Percentiles rank a stretch among this genome's conserved stretches.
phyloP scores from a whole-genome alignment of 495 filamentous ascomycete genomes.

The Lepidopterella palustris region DNA sequence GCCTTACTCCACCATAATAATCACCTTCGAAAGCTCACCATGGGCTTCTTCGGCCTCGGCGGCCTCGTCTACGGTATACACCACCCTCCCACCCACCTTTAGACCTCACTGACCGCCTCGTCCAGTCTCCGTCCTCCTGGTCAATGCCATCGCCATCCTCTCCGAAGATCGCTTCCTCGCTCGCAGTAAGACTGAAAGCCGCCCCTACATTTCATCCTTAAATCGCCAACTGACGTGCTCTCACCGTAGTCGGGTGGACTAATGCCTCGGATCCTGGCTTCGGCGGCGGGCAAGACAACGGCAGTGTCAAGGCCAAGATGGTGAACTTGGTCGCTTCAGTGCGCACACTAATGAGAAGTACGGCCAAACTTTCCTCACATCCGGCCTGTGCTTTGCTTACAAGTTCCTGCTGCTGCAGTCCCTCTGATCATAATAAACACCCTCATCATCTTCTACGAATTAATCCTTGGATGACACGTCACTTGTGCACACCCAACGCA shows the following conservation, averaged over 20 bases:
- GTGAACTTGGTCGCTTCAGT: constrained; percentile 87
- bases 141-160: constrained; percentile 90
- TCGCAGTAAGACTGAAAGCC: constrained; percentile 72
- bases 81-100: background rate
- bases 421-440: constrained; percentile 90
- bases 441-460: constrained; percentile 47
- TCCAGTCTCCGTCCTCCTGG: constrained; percentile 72
- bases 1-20: no score
- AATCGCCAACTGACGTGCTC: background rate
- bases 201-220: background rate
- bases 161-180: constrained; percentile 98
- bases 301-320: constrained; percentile 78
- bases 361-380: constrained; percentile 35
- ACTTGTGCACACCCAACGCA: no score
- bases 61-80: constrained; percentile 63
- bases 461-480: constrained; percentile 10
- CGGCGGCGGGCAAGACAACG: constrained; percentile 60
- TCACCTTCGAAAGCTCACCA: no score
- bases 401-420: constrained; percentile 49
- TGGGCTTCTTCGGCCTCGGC: constrained; percentile 56
- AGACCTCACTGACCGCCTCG: constrained; percentile 6
- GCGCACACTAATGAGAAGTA: constrained; percentile 91
- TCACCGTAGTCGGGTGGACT: constrained; percentile 70
- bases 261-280: constrained; percentile 63
- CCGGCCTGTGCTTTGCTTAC: background rate